Base-by-base conservation (phyloP, 257 asterid species). In the Ocimum tenuiflorum region DNA sequence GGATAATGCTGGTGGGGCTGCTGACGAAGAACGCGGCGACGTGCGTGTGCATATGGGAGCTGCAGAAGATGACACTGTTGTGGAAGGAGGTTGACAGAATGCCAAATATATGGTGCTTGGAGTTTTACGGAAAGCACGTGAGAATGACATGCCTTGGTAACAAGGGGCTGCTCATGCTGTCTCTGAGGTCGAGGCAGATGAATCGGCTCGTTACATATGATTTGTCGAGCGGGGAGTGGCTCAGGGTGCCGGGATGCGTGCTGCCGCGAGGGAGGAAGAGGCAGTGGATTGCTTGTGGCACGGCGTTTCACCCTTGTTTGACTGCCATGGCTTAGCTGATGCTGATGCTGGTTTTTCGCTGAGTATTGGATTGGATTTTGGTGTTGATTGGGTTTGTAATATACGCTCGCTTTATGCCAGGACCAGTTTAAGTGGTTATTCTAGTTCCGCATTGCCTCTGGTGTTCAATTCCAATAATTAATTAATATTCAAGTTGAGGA, bases 31-130 rank as follows among this genome's bases (percentile, higher is more conserved):
- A 92, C 29, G 99, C 97, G 0, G 99, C 97, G 50, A 83, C 97
- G 1, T 92, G 99, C 6, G 88, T 92, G 36, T 92, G 95, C 88
- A 83, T 92, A 31, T 89, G 99, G 99, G 99, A 92, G 90, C 87
- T 92, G 78, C 96, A 92, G 74, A 92, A 83, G 87, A 92, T 89
- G 99, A 89, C 96, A 29, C 82, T 87, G 23, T 70, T 89, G 91
- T 92, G 99, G 98, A 92, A 92, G 97, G 99, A 92, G 99, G 97
- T 92, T 80, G 99, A 92, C 97, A 92, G 99, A 92, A 92, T 92
- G 99, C 99, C 99, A 92, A 92, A 92, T 74, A 67, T 87, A 76
- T 89, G 88, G 97, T 92, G 97, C 97, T 89, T 89, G 81, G 99
- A 92, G 70, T 92, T 92, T 81, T 89, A 92, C 20, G 99, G 99